These are phyloP conservation scores for Phyllosticta citribraziliensis DNA, from an alignment of 2,329 filamentous ascomycete genomes.

Conservation along the genomic window DNA sequence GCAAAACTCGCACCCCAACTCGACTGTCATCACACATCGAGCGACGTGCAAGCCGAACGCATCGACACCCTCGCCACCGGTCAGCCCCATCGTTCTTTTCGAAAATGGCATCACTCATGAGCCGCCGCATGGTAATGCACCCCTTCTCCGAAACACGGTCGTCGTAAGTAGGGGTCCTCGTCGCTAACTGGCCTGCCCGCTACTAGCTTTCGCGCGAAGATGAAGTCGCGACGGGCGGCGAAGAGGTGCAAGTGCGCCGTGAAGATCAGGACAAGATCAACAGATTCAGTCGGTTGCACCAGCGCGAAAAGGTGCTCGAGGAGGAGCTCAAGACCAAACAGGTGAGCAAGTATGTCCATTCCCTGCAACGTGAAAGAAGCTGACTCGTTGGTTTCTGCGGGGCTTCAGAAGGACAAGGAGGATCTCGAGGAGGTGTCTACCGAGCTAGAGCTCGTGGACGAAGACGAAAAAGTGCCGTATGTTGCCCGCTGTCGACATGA, in stretches of 20 bases:
- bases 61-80: background rate
- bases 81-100: background rate
- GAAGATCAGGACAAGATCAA: constrained; percentile 99
- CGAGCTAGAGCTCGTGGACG: constrained; percentile 89
- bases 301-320: constrained; percentile 67
- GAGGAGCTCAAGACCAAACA: constrained; percentile 72
- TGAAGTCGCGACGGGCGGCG: constrained; percentile 59
- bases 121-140: constrained; percentile 7
- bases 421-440: constrained; percentile 86
- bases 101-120: background rate
- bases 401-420: constrained; percentile 84
- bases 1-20: constrained; percentile 1
- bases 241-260: constrained; percentile 87
- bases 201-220: constrained; percentile 83
- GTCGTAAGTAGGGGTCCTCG: background rate
- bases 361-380: background rate
- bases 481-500: constrained; percentile 22
- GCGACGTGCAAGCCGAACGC: background rate
- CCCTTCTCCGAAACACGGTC: background rate
- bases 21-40: background rate
- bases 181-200: constrained; percentile 13
- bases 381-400: background rate
- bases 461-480: constrained; percentile 87
- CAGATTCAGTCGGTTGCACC: constrained; percentile 87
- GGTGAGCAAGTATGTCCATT: constrained; percentile 39